Percentiles rank a stretch among this genome's conserved stretches.
Evolutionary conservation across 192 early-diverging fungal species (phyloP).

Genomic region (Gamsiella multidivaricata): DNA sequence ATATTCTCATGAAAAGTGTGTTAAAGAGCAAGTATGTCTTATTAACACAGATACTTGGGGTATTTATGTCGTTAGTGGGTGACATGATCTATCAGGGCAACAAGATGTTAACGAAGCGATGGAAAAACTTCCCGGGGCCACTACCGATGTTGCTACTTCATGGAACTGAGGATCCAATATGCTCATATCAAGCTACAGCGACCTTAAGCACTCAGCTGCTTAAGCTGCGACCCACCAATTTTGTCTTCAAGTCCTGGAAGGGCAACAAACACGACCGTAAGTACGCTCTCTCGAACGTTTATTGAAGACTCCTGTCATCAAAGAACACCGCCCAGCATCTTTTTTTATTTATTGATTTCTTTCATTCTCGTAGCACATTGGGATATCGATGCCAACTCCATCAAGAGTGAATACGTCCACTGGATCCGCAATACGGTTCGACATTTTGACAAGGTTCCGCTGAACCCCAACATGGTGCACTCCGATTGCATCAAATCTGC

Average conservation of each 20-base stretch:
- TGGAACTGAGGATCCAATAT: conserved; percentile 42
- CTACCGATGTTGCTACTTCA: conserved; percentile 34
- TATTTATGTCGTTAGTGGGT: conserved; percentile 12
- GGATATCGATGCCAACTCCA: conserved; percentile 27
- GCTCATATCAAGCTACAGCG: conserved; percentile 22
- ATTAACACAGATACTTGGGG: background rate
- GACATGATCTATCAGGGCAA: conserved; percentile 53
- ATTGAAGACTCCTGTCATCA: no score
- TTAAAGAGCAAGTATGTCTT: background rate
- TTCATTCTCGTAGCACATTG: conserved; percentile 23
- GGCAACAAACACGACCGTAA: conserved; percentile 43
- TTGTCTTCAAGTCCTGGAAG: conserved; percentile 35
- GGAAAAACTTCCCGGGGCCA: conserved; percentile 38
- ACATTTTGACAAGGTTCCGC: conserved; percentile 13
- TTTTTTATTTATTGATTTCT: background rate
- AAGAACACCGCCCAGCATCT: background rate
- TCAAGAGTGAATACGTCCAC: conserved; percentile 15
- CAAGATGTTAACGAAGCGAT: conserved; percentile 34
- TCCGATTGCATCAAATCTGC: conserved; percentile 8
- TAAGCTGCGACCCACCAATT: conserved; percentile 8
- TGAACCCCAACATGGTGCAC: conserved; percentile 35
- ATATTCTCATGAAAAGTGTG: background rate
- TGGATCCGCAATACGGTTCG: conserved; percentile 30
- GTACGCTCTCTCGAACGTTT: no score
- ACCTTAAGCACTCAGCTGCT: conserved; percentile 3